Evolutionary conservation across 768 basidiomycete genomes (phyloP), one percentile per base, ranked within the genome.

Genomic region (Mycena leptocephala): DNA sequence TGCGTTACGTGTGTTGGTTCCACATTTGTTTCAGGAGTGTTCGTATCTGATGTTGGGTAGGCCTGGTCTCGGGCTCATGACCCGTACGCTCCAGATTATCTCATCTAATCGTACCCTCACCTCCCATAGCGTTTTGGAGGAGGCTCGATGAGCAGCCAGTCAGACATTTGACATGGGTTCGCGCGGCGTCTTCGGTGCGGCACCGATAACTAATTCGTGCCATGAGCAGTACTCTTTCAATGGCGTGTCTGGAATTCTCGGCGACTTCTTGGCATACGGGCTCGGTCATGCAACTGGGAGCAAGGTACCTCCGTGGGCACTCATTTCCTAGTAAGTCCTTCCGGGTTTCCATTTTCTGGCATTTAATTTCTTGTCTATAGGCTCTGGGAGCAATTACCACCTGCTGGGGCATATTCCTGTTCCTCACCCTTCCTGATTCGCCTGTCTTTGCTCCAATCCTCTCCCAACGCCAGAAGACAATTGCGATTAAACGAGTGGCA

Each of bases 401-500:
- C 35, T 58, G 80, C 20, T 83, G 81, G 80, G 81, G 80, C 11
- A 53, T 82, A 30, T 71, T 80, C 55, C 41, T 86, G 28, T 83
- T 82, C 71, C 68, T 85, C 68, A 81, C 81, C 69, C 83, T 87
- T 24, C 82, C 86, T 16, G 86, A 86, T 73, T 84, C 84, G 2
- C 86, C 85, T 2, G 82, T 83, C 32, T 76, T 76, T 24, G 85
- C 85, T 2, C 73, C 74, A 5, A 86, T 85, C 76, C 63, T 86
- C 37, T 80, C 72, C 8, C 63, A 82, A 20, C 77, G 84, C 26
- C 81, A 87, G 67, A 84, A 82, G 67, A 66, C 83, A 18, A 81
- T 86, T 18, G 86, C 83, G 5, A 81, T 86, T 30, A 83, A 84
- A 76, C 82, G 86, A 20, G 85, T 86, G 2, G 84, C 86, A 1